A percentile compares a stretch with the other conserved stretches of the same genome.
phyloP scores from a whole-genome alignment of 2,329 filamentous ascomycete species.

The Beauveria rudraprayagi region DNA sequence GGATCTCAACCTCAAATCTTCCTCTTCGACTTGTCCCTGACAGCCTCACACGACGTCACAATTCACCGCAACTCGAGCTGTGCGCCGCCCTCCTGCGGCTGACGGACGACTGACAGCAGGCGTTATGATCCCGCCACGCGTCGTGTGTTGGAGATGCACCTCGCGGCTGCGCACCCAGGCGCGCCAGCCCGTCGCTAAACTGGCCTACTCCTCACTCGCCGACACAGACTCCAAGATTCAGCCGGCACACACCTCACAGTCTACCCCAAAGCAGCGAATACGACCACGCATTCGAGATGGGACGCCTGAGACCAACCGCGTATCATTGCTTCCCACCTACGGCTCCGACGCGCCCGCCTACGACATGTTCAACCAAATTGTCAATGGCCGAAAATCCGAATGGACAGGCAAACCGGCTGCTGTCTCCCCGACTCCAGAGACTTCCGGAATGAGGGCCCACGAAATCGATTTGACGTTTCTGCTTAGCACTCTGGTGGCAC shows the following conservation, averaged over 20 bases:
- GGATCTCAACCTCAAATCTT: conserved; percentile 4
- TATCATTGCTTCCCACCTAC: neutral
- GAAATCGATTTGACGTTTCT: conserved; percentile 21
- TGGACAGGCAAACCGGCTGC: neutral
- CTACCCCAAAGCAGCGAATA: neutral
- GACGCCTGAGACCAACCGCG: neutral
- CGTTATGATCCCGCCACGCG: conserved; percentile 28
- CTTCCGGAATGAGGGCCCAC: neutral
- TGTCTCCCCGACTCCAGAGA: neutral
- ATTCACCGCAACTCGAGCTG: neutral
- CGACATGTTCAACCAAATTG: conserved; percentile 10
- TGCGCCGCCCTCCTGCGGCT: neutral
- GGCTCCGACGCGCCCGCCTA: neutral
- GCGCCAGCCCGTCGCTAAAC: conserved; percentile 7
- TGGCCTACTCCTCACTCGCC: conserved; percentile 5
- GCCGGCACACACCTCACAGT: neutral
- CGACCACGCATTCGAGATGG: neutral
- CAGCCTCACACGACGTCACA: neutral
- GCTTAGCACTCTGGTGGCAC: conserved; percentile 20
- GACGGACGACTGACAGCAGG: neutral
- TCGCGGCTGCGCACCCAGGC: conserved; percentile 18
- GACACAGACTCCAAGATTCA: neutral
- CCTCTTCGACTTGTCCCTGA: neutral
- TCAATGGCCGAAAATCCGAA: neutral
- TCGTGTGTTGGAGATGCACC: conserved; percentile 28